phyloP scores from a whole-genome alignment of 176 grass and related monocot genomes.

The Cymbopogon citratus region DNA sequence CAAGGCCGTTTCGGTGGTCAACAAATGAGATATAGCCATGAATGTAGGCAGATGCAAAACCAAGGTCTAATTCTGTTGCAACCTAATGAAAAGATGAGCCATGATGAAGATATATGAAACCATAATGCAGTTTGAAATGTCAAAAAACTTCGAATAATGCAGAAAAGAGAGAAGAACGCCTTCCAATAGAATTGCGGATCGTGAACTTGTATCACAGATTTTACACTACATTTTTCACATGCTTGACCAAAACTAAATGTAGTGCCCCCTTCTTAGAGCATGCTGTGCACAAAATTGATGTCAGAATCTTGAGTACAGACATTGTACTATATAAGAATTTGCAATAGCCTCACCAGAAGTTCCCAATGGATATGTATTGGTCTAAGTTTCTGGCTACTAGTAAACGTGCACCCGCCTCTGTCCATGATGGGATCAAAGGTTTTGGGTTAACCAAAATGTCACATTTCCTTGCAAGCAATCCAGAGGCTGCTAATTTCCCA shows the following conservation, averaged over 20 bases:
- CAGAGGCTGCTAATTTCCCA: no score
- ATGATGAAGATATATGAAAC: neutral
- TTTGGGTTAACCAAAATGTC: no score
- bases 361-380: no score
- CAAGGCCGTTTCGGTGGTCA: conserved; percentile 63
- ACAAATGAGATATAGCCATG: conserved; percentile 63
- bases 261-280: conserved; percentile 68
- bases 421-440: no score
- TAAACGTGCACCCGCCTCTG: no score
- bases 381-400: no score
- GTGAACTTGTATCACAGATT: conserved; percentile 56
- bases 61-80: conserved; percentile 61
- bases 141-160: neutral
- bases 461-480: no score
- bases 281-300: conserved; percentile 5
- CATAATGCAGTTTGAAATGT: neutral
- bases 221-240: conserved; percentile 26
- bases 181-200: conserved; percentile 82
- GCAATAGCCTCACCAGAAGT: neutral
- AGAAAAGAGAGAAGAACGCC: conserved; percentile 23
- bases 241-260: conserved; percentile 50
- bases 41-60: conserved; percentile 75
- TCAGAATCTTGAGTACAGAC: neutral
- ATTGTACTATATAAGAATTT: neutral
- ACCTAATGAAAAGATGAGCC: conserved; percentile 26